Base-by-base conservation (phyloP, 108 stramenopile genomes). In the Cafeteria roenbergensis region DNA sequence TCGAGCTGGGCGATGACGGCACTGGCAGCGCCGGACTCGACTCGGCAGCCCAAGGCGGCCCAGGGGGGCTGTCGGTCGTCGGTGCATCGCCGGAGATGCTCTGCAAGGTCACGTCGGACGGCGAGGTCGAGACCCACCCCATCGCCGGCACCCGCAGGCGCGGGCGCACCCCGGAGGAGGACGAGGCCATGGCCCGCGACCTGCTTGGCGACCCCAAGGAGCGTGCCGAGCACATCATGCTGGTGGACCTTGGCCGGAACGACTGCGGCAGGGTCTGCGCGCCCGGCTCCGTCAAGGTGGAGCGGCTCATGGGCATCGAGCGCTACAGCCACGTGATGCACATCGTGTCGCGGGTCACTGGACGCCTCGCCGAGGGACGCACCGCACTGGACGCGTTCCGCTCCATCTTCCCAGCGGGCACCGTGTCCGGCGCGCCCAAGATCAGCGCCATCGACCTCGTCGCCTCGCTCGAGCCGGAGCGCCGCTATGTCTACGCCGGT, bases 191-290 rank as follows among this genome's bases (percentile, higher is more conserved):
- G 22, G 75, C 74, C 30, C 62, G 63, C 36, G 73, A 71, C 27
- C 71, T 68, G 64, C 32, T 67, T 63, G 74, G 82, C 55, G 86
- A 90, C 66, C 63, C 29, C 14, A 91, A 90, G 64, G 88, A 89
- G 58, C 85, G 80, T 30, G 92, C 92, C 0, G 93, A 97, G 62
- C 94, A 97, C 67, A 78, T 97, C 32, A 97, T 97, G 95, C 94
- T 97, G 62, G 92, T 90, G 1, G 95, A 97, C 76, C 73, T 97
- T 55, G 79, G 94, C 21, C 82, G 95, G 26, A 93, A 93, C 70
- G 93, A 97, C 69, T 64, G 95, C 51, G 87, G 87, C 48, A 80
- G 93, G 1, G 88, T 94, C 8, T 92, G 92, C 65, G 58, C 86
- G 54, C 70, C 82, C 25, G 91, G 91, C 9, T 75, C 85, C 21